Conservation (phyloP, 345 rosid species). For the Populus tremula region DNA sequence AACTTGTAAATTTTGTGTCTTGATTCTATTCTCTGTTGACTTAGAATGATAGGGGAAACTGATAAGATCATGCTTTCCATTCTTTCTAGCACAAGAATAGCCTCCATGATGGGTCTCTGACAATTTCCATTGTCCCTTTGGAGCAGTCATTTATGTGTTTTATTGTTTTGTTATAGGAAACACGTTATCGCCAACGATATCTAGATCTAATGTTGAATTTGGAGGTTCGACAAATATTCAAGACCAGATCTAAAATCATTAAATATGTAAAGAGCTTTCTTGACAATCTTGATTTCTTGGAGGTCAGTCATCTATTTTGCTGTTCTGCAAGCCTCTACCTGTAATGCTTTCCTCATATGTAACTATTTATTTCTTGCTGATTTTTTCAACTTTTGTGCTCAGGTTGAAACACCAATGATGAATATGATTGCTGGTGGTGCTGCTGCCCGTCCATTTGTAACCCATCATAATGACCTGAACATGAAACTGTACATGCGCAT, state of each 20-base stretch:
- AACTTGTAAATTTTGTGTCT: too few species aligned
- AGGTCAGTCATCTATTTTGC: constrained; percentile 43
- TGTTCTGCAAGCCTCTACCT: neutral
- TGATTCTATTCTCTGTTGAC: neutral
- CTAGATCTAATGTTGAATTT: constrained; percentile 79
- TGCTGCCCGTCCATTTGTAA: constrained; percentile 91
- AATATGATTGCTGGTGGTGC: constrained; percentile 99
- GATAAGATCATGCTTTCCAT: neutral
- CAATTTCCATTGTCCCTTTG: neutral
- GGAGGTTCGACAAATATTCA: constrained; percentile 75
- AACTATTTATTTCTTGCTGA: neutral
- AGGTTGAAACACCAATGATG: constrained; percentile 99
- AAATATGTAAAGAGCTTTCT: constrained; percentile 65
- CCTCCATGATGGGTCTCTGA: neutral
- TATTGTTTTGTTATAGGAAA: constrained; percentile 50
- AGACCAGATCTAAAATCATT: constrained; percentile 62
- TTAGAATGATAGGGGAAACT: neutral
- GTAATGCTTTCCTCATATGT: neutral
- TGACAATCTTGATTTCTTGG: constrained; percentile 64
- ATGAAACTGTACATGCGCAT: constrained; percentile 91
- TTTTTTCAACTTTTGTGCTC: constrained; percentile 2
- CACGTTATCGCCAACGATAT: constrained; percentile 87
- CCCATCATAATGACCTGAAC: constrained; percentile 88
- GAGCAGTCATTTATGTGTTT: neutral
- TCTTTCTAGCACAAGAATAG: neutral